Percentiles rank a stretch among this genome's conserved stretches.
These are phyloP conservation scores for Stephanocyclus meneghinianus DNA, from an alignment of 352 stramenopile genomes.

Conservation along the genomic window DNA sequence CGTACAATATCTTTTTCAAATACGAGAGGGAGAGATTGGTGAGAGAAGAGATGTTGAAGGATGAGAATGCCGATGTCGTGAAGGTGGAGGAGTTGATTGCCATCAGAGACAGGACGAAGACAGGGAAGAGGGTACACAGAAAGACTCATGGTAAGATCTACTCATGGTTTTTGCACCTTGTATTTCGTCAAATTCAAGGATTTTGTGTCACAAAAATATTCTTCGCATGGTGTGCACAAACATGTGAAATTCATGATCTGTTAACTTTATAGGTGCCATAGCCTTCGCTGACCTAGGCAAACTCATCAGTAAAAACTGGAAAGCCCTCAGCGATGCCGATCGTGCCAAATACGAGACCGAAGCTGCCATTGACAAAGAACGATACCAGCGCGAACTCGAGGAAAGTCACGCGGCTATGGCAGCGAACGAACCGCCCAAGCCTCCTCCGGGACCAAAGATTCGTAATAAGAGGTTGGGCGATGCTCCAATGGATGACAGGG, in stretches of 20 bases:
- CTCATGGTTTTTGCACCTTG: background rate
- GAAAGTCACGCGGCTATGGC: background rate
- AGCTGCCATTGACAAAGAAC: conserved; percentile 23
- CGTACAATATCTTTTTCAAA: conserved; percentile 33
- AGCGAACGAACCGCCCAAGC: background rate
- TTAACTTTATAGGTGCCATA: conserved; percentile 17
- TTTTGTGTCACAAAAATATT: background rate
- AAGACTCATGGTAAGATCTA: conserved; percentile 36
- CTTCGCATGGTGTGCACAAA: background rate
- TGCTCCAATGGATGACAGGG: background rate
- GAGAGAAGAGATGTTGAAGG: conserved; percentile 13
- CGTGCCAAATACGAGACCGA: conserved; percentile 15
- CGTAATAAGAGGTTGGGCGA: background rate
- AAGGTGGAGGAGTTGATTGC: conserved; percentile 21
- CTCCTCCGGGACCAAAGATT: background rate
- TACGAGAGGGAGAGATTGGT: conserved; percentile 30
- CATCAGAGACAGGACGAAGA: conserved; percentile 25
- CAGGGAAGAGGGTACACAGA: conserved; percentile 32
- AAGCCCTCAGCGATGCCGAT: conserved; percentile 12
- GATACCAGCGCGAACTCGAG: conserved; percentile 23
- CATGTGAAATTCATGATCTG: background rate
- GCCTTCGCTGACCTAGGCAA: conserved; percentile 29
- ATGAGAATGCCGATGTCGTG: background rate
- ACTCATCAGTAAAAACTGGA: conserved; percentile 22
- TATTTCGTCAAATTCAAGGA: too few relatives aligned